These are phyloP conservation scores for Metarhizium humberi DNA, from an alignment of 2,329 filamentous ascomycete species.

Conservation along the genomic window DNA sequence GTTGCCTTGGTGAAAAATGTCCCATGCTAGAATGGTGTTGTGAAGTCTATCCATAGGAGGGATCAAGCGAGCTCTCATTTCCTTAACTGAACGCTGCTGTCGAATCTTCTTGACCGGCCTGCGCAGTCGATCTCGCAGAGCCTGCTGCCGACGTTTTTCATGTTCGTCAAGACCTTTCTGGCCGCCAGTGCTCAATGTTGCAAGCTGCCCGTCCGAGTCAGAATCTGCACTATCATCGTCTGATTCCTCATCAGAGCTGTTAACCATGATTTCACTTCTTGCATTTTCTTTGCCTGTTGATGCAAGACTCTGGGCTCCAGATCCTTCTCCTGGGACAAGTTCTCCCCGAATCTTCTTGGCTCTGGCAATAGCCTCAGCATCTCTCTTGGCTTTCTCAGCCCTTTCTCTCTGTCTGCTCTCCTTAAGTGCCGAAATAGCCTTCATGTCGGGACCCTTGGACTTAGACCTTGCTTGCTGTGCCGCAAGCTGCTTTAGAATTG, in stretches of 20 bases:
- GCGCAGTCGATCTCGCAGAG: slow-evolving; percentile 46
- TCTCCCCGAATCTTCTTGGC: slow-evolving; percentile 42
- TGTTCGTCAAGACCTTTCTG: slow-evolving; percentile 41
- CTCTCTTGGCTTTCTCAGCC: slow-evolving; percentile 63
- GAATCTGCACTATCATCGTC: slow-evolving; percentile 52
- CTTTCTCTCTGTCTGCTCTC: slow-evolving; percentile 66
- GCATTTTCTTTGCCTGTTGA: slow-evolving; percentile 71
- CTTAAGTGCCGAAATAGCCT: slow-evolving; percentile 42
- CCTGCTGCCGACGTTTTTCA: slow-evolving; percentile 32
- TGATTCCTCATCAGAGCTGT: slow-evolving; percentile 67
- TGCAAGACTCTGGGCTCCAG: slow-evolving; percentile 62
- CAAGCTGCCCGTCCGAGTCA: slow-evolving; percentile 42
- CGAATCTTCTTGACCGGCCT: slow-evolving; percentile 79
- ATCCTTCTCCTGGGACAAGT: slow-evolving; percentile 56
- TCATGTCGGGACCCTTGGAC: slow-evolving; percentile 23
- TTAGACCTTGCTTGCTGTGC: slow-evolving; percentile 23
- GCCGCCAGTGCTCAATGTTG: slow-evolving; percentile 37
- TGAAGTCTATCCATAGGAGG: slow-evolving; percentile 83
- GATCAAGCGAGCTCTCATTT: slow-evolving; percentile 86
- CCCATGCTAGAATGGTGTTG: slow-evolving; percentile 81
- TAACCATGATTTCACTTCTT: slow-evolving; percentile 86
- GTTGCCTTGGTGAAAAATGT: slow-evolving; percentile 84
- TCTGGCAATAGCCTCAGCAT: slow-evolving; percentile 61
- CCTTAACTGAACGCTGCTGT: slow-evolving; percentile 73
- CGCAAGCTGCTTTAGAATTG: slow-evolving; percentile 37